Evolutionary conservation across 2,329 filamentous ascomycete species (phyloP).

Genomic region (Cryoendolithus antarcticus): DNA sequence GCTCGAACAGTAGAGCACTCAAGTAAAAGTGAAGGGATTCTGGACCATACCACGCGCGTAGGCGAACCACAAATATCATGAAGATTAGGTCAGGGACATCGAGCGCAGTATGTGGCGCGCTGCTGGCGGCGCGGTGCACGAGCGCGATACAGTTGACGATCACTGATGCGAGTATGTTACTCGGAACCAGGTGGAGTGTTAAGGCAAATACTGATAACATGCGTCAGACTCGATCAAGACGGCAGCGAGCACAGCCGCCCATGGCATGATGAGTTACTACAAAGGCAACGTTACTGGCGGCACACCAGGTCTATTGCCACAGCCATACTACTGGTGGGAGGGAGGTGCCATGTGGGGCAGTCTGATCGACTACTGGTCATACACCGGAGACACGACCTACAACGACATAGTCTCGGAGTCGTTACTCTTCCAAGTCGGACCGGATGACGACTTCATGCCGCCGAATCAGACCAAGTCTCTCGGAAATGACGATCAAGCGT

Average conservation of each 20-base stretch:
- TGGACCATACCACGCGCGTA: no score
- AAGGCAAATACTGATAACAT: background rate
- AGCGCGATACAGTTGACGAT: constrained; percentile 7
- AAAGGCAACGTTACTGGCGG: constrained; percentile 39
- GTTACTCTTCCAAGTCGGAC: constrained; percentile 47
- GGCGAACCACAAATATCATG: constrained; percentile 5
- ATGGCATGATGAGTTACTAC: constrained; percentile 42
- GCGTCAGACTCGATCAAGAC: constrained; percentile 29
- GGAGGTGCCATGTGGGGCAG: constrained; percentile 50
- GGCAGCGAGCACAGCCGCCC: constrained; percentile 31
- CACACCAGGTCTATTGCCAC: constrained; percentile 44
- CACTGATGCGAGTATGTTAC: constrained; percentile 2
- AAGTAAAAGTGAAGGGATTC: no score
- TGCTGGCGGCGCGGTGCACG: constrained; percentile 9
- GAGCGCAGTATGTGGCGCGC: constrained; percentile 7
- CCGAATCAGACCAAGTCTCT: constrained; percentile 24
- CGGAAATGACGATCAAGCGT: constrained; percentile 44
- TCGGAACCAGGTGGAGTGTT: background rate
- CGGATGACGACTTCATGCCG: constrained; percentile 48
- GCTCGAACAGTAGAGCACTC: no score
- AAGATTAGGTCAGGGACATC: constrained; percentile 7
- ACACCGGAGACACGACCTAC: constrained; percentile 52
- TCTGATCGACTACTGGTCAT: constrained; percentile 58
- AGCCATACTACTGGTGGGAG: constrained; percentile 67
- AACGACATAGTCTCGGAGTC: constrained; percentile 46